Evolutionary conservation across 1,284 basidiomycete genomes (phyloP), one percentile per base, ranked within the genome.

Genomic region (Dichomitus squalens): DNA sequence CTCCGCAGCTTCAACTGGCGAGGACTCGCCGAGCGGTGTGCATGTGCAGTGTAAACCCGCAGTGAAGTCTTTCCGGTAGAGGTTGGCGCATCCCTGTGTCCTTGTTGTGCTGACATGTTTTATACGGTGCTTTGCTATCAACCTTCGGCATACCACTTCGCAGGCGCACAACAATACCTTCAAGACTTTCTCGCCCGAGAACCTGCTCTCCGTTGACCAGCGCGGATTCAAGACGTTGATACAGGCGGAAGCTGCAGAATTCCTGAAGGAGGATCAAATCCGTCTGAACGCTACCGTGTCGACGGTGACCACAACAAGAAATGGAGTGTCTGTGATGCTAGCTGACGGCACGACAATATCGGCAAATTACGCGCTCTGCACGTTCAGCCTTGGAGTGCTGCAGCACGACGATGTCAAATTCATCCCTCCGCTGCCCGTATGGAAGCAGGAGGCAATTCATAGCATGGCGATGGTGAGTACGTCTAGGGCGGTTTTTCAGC

Each of bases 391-490:
- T 7, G 84, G 85, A 1, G 83, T 86, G 3, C 71, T 90, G 53
- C 88, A 90, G 72, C 75, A 87, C 56, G 75, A 81, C 48, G 86
- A 87, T 59, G 82, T 90, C 4, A 55, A 56, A 0, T 90, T 87
- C 63, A 65, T 76, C 25, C 88, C 87, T 1, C 48, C 72, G 7
- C 68, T 90, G 9, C 88, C 88, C 3, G 70, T 75, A 20, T 90
- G 81, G 79, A 90, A 90, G 69, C 64, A 75, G 43, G 86, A 88
- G 64, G 87, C 87, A 0, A 84, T 90, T 44, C 80, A 85, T 38
- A 82, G 81, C 52, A 82, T 88, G 69, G 76, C 78, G 7, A 88
- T 89, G 87, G 85, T 80, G 33, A 50, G 50, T 29, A 7, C 21
- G 29, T 18, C 12, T 40, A 4, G 18, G 11, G n/a, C 11, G 11